Conservation (phyloP, 345 rosid genomes). For the Garcia nutans region DNA sequence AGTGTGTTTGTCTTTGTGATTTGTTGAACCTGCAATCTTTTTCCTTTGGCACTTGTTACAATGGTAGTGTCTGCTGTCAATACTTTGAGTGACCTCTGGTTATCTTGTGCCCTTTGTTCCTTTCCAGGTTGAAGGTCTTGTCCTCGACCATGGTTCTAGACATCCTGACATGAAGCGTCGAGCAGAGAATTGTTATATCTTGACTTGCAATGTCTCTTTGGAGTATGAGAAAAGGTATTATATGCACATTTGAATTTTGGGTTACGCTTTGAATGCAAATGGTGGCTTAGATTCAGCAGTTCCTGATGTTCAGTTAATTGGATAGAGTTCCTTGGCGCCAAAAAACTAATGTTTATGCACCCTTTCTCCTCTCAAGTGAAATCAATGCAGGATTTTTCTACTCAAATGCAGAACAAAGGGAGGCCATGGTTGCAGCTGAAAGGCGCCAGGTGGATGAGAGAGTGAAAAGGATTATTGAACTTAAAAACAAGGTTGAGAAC, state of each 20-base stretch:
- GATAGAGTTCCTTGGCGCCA: slow-evolving; percentile 8
- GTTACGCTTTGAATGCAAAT: background rate
- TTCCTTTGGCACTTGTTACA: background rate
- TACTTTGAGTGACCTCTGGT: background rate
- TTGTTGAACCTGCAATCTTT: background rate
- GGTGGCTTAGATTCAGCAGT: background rate
- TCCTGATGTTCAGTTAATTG: background rate
- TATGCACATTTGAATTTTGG: background rate
- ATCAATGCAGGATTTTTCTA: slow-evolving; percentile 99
- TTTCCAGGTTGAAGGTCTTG: slow-evolving; percentile 89
- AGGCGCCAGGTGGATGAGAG: slow-evolving; percentile 86
- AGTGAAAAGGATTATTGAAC: slow-evolving; percentile 79
- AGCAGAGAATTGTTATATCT: slow-evolving; percentile 88
- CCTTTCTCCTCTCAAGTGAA: slow-evolving; percentile 52
- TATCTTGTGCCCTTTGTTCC: background rate
- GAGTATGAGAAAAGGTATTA: slow-evolving; percentile 93
- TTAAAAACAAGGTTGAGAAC: slow-evolving; percentile 67
- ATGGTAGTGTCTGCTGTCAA: background rate
- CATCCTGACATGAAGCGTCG: slow-evolving; percentile 99
- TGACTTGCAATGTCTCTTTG: slow-evolving; percentile 92
- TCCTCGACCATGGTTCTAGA: slow-evolving; percentile 97
- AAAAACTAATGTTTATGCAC: slow-evolving; percentile 33
- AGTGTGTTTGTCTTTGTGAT: background rate
- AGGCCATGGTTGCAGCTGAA: slow-evolving; percentile 96
- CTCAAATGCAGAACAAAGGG: slow-evolving; percentile 97